Base-by-base conservation (phyloP, 1,284 basidiomycete species). In the Trichosporon faecale region DNA sequence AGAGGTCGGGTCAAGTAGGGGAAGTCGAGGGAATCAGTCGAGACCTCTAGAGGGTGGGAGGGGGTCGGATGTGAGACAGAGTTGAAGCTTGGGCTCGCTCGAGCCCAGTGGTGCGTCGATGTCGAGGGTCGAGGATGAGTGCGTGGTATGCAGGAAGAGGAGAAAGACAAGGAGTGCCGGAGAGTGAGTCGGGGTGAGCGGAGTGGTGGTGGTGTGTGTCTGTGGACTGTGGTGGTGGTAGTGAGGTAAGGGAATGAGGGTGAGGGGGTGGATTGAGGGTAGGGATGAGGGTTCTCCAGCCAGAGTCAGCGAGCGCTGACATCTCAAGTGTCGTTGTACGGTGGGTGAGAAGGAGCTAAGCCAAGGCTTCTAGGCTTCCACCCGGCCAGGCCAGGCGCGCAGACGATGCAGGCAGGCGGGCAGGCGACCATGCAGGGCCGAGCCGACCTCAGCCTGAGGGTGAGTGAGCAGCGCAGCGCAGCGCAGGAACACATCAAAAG, bases 211-310 rank as follows among this genome's bases (percentile, higher is more conserved):
- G 23, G 21, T 21, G 4, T 7, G 49, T 46, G 44, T n/a, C 6
- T 16, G 44, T 46, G 44, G 4, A 44, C 5, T 44, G 16, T 12
- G 12, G 21, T n/a, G 2, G 23, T 52, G 49, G 49, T 52, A 52
- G 49, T 52, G 49, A 52, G 49, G 49, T 52, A 52, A 52, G 49
- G 49, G 49, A 52, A 52, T 18, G 49, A 52, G 49, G 49, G 49
- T 52, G 49, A 46, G 44, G 44, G 44, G 49, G 21, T 23, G 49
- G 49, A 52, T 52, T 11, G 21, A 52, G 49, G 49, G 49, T 52
- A 23, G 18, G 9, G 49, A 12, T 23, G 49, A 23, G 7, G 49
- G 49, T 7, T n/a, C n/a, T n/a, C n/a, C n/a, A n/a, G n/a, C n/a
- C n/a, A n/a, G n/a, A n/a, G n/a, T n/a, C n/a, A n/a, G n/a, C n/a